Evolutionary conservation across 2,329 filamentous ascomycete genomes (phyloP).

Genomic region (Elsinoe batatas): DNA sequence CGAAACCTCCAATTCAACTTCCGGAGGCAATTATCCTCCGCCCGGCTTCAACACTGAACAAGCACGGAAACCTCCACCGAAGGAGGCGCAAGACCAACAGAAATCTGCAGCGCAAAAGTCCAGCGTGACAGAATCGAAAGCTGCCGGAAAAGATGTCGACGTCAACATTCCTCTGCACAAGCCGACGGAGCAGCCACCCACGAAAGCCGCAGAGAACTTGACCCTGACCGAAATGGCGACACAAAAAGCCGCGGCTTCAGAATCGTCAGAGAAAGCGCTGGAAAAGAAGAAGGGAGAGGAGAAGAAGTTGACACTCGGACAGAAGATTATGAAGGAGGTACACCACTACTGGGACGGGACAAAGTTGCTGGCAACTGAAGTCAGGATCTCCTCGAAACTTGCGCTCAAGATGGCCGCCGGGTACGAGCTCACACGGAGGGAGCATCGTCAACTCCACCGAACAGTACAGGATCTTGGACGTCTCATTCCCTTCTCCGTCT

Average conservation of each 20-base stretch:
- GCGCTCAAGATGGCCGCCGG: conserved; percentile 96
- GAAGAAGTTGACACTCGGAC: conserved; percentile 78
- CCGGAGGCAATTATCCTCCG: conserved; percentile 54
- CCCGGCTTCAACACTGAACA: conserved; percentile 85
- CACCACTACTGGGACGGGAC: conserved; percentile 98
- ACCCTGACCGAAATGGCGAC: conserved; percentile 53
- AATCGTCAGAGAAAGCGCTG: conserved; percentile 44
- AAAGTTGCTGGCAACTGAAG: conserved; percentile 83
- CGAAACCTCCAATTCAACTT: conserved; percentile 46
- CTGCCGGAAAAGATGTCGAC: conserved; percentile 19
- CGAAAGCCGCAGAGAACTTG: conserved; percentile 36
- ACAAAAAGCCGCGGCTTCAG: conserved; percentile 44
- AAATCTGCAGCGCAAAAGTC: conserved; percentile 19
- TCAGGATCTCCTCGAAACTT: conserved; percentile 82
- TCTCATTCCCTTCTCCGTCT: conserved; percentile 90
- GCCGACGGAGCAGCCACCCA: conserved; percentile 38
- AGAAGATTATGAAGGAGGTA: conserved; percentile 90
- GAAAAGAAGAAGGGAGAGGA: conserved; percentile 57
- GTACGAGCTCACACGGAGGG: conserved; percentile 89
- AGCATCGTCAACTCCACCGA: conserved; percentile 82
- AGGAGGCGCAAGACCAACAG: conserved; percentile 38
- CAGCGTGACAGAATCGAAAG: conserved; percentile 17
- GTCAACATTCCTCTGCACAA: conserved; percentile 28
- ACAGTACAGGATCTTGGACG: conserved; percentile 91
- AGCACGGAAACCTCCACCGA: conserved; percentile 72